Evolutionary conservation across 345 rosid species (phyloP), one percentile per base, ranked within the genome.

Genomic region (Geranium brycei): DNA sequence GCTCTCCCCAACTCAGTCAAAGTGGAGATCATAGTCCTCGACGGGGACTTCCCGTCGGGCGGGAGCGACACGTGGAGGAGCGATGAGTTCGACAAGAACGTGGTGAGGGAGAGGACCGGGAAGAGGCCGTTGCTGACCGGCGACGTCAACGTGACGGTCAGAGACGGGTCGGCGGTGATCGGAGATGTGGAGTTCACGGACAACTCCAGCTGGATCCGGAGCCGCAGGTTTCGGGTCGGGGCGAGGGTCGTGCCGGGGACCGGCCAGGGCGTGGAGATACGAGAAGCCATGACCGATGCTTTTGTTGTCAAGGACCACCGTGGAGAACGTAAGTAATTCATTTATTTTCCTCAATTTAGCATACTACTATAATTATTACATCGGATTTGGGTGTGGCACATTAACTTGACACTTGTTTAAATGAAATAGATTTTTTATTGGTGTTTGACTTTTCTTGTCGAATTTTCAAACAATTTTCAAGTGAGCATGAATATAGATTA

Each of bases 241-340:
- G 95, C 83, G 4, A 84, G 69, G 79, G 85, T 87, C 41, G 82
- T 72, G 0, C 75, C 71, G 0, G 86, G 87, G 62, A 75, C 7
- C 69, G 63, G 64, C 51, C 83, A 75, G 56, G 87, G 86, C 60
- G 63, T 76, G 62, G 67, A 74, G 66, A 78, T 89, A 23, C 80
- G 76, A 16, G 90, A 89, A 75, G 95, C 95, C 30, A 77, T 92
- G 62, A 84, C 91, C 31, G 86, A 81, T 71, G 78, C 97, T 6
- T 89, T 89, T 62, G 62, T 71, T 16, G 98, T 92, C 70, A 92
- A 80, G 74, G 98, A 89, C 77, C 98, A 92, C 75, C 96, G 98
- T 12, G 96, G 98, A 51, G 98, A 89, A 83, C 72, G 98, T 92
- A 78, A 86, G 98, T 80, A n/a, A 58, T 8, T 58, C 41, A 1